Conservation (phyloP, 108 stramenopile species). For the Stephanodiscus triporus region DNA sequence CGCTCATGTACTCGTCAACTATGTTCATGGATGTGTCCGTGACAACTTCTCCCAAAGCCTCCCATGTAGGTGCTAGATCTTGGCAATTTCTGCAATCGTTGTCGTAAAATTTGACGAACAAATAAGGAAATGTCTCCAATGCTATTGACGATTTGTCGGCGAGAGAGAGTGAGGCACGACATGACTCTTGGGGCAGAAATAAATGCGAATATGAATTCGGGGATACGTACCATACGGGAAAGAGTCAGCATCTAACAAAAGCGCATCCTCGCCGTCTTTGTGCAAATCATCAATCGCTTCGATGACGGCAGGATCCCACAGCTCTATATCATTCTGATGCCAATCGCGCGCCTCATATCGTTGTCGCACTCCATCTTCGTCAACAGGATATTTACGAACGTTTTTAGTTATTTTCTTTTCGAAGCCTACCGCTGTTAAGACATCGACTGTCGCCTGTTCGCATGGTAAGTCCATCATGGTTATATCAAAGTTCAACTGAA, state of each 20-base stretch:
- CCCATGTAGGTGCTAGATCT: constrained; percentile 80
- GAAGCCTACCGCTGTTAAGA: constrained; percentile 59
- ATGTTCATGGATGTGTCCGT: constrained; percentile 47
- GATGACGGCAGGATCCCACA: constrained; percentile 46
- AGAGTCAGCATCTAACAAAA: constrained; percentile 32
- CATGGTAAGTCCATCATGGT: constrained; percentile 89
- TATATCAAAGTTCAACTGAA: constrained; percentile 91
- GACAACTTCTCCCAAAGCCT: constrained; percentile 61
- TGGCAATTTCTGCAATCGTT: constrained; percentile 80
- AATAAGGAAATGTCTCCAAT: constrained; percentile 27
- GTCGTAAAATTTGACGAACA: constrained; percentile 65
- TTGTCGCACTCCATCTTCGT: constrained; percentile 56
- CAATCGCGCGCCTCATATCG: constrained; percentile 65
- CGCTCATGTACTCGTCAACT: constrained; percentile 38
- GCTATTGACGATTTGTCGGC: constrained; percentile 10
- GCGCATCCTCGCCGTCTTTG: constrained; percentile 56
- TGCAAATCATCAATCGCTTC: constrained; percentile 61
- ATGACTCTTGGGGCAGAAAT: not conserved
- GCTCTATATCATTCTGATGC: constrained; percentile 66
- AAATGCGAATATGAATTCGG: not conserved
- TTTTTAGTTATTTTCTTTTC: constrained; percentile 73
- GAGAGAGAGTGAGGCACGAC: not conserved
- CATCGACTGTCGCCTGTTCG: constrained; percentile 85
- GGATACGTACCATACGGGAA: constrained; percentile 41
- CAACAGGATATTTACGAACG: constrained; percentile 74